These are phyloP conservation scores for Rhynchospora tenuis DNA, from an alignment of 176 grass and related monocot species.

Conservation along the genomic window DNA sequence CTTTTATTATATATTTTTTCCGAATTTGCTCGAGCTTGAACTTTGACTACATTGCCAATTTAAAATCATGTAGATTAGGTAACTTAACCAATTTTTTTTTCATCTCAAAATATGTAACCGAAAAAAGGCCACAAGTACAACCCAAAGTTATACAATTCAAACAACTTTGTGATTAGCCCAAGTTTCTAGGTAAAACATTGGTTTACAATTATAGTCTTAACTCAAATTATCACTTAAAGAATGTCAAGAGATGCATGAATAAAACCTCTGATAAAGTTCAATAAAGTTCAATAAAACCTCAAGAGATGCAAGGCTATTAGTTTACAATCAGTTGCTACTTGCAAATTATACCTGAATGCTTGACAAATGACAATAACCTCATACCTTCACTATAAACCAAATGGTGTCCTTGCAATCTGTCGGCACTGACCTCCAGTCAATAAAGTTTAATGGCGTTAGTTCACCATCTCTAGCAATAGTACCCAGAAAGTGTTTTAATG, in stretches of 20 bases:
- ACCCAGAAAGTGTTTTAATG: slow-evolving; percentile 33
- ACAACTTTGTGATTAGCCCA: not conserved
- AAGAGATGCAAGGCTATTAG: not conserved
- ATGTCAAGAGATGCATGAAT: not conserved
- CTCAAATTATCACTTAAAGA: not conserved
- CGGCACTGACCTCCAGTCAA: slow-evolving; percentile 33
- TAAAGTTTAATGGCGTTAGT: slow-evolving; percentile 32
- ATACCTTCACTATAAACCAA: slow-evolving; percentile 35
- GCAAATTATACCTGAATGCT: not conserved
- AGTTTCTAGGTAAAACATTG: not conserved
- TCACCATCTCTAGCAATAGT: slow-evolving; percentile 42
- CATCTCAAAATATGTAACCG: not conserved
- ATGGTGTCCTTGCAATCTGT: slow-evolving; percentile 43
- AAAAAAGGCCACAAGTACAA: not conserved
- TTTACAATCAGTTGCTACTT: not conserved
- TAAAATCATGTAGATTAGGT: not conserved
- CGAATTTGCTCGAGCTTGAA: not conserved
- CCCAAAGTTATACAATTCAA: not conserved
- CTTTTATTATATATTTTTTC: slow-evolving; percentile 1
- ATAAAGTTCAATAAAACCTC: not conserved
- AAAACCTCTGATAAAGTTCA: not conserved
- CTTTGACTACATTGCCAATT: not conserved
- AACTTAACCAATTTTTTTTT: not conserved
- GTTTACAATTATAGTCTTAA: not conserved
- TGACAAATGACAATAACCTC: not conserved